These are phyloP conservation scores for Allium fistulosum DNA, from an alignment of 106 monocot species.

Conservation along the genomic window DNA sequence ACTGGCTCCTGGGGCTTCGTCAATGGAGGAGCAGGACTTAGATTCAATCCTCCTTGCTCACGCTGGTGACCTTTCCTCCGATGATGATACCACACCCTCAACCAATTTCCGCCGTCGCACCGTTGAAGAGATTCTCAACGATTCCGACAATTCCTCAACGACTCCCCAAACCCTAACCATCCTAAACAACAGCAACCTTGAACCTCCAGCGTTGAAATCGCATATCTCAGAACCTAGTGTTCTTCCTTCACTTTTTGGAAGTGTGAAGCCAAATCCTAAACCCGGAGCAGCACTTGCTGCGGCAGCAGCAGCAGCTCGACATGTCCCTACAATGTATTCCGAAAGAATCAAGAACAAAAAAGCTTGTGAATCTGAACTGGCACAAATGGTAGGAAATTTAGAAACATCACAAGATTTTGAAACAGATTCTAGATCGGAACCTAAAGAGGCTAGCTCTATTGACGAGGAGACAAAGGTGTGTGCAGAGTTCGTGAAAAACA, in stretches of 20 bases:
- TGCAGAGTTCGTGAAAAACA: background rate
- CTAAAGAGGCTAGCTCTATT: background rate
- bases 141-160: conserved; percentile 27
- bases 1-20: too few relatives aligned
- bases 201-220: conserved; percentile 1
- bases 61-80: conserved; percentile 24
- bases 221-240: conserved; percentile 12
- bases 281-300: conserved; percentile 92
- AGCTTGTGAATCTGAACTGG: conserved; percentile 9
- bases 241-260: conserved; percentile 47
- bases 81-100: conserved; percentile 18
- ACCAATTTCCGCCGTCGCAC: conserved; percentile 49
- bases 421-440: conserved; percentile 7
- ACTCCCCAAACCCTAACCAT: background rate
- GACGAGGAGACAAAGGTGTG: conserved; percentile 5
- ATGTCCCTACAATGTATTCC: conserved; percentile 62
- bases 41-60: conserved; percentile 53
- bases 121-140: conserved; percentile 85
- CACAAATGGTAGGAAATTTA: conserved; percentile 10
- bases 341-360: conserved; percentile 67
- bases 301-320: conserved; percentile 76
- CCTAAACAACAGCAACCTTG: conserved; percentile 8
- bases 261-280: conserved; percentile 53
- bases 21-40: conserved; percentile 48
- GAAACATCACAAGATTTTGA: conserved; percentile 5